These are phyloP conservation scores for Carex myosuroides DNA, from an alignment of 176 grass and related monocot genomes.

Conservation along the genomic window DNA sequence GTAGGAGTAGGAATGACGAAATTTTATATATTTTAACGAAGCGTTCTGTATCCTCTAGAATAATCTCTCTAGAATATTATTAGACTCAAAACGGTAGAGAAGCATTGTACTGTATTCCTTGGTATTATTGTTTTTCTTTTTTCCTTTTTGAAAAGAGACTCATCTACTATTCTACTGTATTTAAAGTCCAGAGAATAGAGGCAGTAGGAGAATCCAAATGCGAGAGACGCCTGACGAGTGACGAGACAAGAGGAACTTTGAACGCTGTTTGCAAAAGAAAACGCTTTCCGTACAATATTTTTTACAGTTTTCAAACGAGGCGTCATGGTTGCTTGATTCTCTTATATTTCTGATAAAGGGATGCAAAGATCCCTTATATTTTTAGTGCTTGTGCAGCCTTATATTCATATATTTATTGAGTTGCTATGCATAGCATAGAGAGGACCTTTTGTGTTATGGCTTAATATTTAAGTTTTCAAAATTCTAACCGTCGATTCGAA, in stretches of 20 bases:
- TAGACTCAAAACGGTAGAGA: too few species aligned
- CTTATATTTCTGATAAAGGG: background rate
- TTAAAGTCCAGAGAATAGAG: too few species aligned
- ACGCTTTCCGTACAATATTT: background rate
- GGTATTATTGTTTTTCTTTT: background rate
- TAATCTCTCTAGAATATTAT: background rate
- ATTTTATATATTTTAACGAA: constrained; percentile 22
- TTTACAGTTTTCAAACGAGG: constrained; percentile 16
- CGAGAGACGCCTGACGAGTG: background rate
- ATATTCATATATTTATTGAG: background rate
- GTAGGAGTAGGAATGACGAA: background rate
- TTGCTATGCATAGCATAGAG: too few species aligned
- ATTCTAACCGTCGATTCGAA: too few species aligned
- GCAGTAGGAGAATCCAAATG: too few species aligned
- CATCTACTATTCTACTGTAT: background rate
- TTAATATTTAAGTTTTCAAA: too few species aligned
- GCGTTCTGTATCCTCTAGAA: background rate
- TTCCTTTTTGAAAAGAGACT: background rate
- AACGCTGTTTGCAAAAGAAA: constrained; percentile 5
- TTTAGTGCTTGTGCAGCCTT: constrained; percentile 19
- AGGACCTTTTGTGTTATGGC: too few species aligned
- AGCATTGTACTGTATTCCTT: background rate
- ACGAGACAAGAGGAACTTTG: constrained; percentile 34
- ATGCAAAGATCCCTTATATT: background rate
- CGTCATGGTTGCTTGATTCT: constrained; percentile 7